A percentile compares a stretch with the other conserved stretches of the same genome.
These are phyloP conservation scores for Aureobasidium zeae DNA, from an alignment of 2,329 filamentous ascomycete species.

Conservation along the genomic window DNA sequence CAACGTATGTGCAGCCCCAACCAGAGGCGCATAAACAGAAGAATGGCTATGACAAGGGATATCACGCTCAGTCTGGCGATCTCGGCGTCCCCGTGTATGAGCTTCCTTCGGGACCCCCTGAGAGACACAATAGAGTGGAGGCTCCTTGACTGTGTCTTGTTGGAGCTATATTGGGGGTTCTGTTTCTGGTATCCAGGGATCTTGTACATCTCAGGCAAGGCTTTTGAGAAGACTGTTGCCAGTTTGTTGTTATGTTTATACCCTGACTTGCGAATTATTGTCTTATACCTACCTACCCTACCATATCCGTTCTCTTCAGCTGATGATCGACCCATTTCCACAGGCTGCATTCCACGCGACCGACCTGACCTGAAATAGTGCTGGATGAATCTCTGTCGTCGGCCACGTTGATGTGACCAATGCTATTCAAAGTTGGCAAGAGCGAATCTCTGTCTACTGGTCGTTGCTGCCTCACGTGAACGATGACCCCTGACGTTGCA, in stretches of 20 bases:
- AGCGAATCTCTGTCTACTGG: too few relatives aligned
- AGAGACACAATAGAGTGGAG: conserved; percentile 5
- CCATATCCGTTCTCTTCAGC: too few relatives aligned
- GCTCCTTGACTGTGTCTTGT: conserved; percentile 6
- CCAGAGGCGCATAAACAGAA: neutral
- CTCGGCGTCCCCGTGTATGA: conserved; percentile 9
- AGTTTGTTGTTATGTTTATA: neutral
- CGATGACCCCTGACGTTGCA: too few relatives aligned
- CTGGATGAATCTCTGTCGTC: too few relatives aligned
- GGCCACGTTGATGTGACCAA: too few relatives aligned
- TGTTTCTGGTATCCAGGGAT: neutral
- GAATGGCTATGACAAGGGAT: conserved; percentile 1
- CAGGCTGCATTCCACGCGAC: too few relatives aligned
- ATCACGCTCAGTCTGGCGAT: conserved; percentile 2
- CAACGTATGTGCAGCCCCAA: neutral
- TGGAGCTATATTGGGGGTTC: neutral
- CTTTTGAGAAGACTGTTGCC: neutral
- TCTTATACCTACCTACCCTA: too few relatives aligned
- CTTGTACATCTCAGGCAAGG: conserved; percentile 6
- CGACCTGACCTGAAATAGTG: too few relatives aligned
- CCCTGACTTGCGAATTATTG: neutral
- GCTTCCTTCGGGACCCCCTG: neutral
- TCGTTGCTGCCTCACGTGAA: too few relatives aligned
- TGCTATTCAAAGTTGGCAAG: too few relatives aligned
- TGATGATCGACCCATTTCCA: too few relatives aligned